A percentile compares a stretch with the other conserved stretches of the same genome.
Conservation (phyloP, 768 basidiomycete genomes). For the Pholiota microspora region DNA sequence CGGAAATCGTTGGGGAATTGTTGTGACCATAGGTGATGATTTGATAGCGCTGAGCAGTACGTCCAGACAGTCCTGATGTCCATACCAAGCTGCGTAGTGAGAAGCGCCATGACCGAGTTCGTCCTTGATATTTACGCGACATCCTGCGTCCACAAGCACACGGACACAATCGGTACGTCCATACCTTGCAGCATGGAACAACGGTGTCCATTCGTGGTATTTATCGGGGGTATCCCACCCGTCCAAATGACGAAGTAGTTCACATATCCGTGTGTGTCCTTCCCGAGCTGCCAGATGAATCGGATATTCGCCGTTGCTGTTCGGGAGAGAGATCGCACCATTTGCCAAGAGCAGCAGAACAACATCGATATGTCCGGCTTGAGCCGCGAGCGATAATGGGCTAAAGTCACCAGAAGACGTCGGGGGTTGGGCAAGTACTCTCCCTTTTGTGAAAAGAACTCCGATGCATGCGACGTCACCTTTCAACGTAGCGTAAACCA, state of each 20-base stretch:
- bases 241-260: constrained; percentile 65
- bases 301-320: constrained; percentile 95
- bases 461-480: constrained; percentile 82
- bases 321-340: constrained; percentile 77
- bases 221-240: constrained; percentile 91
- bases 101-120: constrained; percentile 83
- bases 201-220: constrained; percentile 97
- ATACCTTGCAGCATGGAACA: constrained; percentile 92
- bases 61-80: constrained; percentile 68
- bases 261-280: constrained; percentile 86
- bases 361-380: constrained; percentile 84
- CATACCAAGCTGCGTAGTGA: constrained; percentile 97
- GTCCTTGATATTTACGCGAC: constrained; percentile 73
- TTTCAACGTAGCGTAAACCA: constrained; percentile 88
- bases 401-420: constrained; percentile 65
- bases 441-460: constrained; percentile 75
- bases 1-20: constrained; percentile 20
- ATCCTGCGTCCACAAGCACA: constrained; percentile 78
- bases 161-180: constrained; percentile 73
- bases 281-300: constrained; percentile 94
- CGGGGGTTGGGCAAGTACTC: constrained; percentile 60
- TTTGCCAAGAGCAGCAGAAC: constrained; percentile 73
- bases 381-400: constrained; percentile 88
- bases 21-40: constrained; percentile 25
- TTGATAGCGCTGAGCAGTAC: constrained; percentile 50